Base-by-base conservation (phyloP, 2,329 filamentous ascomycete genomes). In the Ophiostoma triangulosporum region DNA sequence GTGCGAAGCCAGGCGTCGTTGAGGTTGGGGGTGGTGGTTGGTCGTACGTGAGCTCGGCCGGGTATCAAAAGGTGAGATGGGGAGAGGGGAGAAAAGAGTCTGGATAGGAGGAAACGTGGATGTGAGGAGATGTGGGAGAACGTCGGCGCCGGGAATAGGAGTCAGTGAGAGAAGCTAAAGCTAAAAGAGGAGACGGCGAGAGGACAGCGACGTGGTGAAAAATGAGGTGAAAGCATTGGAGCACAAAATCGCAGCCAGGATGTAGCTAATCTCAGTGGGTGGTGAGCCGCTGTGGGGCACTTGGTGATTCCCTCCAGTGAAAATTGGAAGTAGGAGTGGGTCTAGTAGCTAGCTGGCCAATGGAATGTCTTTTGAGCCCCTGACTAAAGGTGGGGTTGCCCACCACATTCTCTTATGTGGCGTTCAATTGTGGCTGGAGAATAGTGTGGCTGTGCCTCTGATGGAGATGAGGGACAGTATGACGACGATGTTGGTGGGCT, bases 331-430 rank as follows among this genome's bases (percentile, higher is more conserved):
- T 1, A 31, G 9, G n/a, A 17, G 8, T 46, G 43, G 43, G 15
- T 6, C 43, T 12, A 5, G 5, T 11, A 15, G 40, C 12, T 3
- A 9, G 55, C 57, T 58, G 55, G 51, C 55, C 55, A 58, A 58
- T 57, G 22, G 45, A 0, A n/a, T 9, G 31, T 27, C 22, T 32
- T 24, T 31, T 24, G 38, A 55, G 54, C 57, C 57, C 56, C 57
- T 58, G 56, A 57, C 32, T 35, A 50, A n/a, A 46, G 36, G 24
- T 31, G 40, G 35, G 49, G 27, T 32, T 26, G 33, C 5, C 46
- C 46, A 48, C 45, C 20, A 24, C 31, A 24, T 48, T 46, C 36
- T 36, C 36, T 22, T 35, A 20, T 40, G 4, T 24, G 46, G 22
- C 27, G 26, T 24, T 14, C 29, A 35, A 8, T 32, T 27, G 36